Conservation (phyloP, 352 stramenopile genomes). For the Pythium apleroticum region DNA sequence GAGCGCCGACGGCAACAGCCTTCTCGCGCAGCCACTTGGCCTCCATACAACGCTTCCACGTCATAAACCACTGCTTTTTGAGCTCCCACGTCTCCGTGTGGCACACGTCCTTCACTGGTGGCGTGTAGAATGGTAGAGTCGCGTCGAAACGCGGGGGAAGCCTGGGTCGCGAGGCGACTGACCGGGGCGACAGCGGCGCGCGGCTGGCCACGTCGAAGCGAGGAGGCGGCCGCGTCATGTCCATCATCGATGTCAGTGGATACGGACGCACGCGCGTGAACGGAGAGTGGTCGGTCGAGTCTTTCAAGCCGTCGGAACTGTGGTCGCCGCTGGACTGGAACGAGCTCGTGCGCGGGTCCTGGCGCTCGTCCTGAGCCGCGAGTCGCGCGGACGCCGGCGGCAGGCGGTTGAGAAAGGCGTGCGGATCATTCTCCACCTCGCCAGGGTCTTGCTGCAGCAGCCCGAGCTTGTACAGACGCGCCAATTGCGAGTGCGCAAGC, state of each 20-base stretch:
- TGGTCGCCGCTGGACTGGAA: constrained; percentile 22
- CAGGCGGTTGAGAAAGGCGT: constrained; percentile 29
- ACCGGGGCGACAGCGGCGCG: constrained; percentile 12
- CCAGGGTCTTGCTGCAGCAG: constrained; percentile 37
- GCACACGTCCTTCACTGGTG: not conserved
- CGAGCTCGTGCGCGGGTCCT: not conserved
- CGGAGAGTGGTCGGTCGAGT: not conserved
- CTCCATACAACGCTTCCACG: constrained; percentile 16
- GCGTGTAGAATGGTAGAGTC: not conserved
- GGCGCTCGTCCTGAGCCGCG: not conserved
- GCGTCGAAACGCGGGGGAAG: not conserved
- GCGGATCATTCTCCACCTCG: constrained; percentile 29
- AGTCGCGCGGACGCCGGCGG: constrained; percentile 7
- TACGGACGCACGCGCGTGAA: constrained; percentile 7
- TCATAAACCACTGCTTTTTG: constrained; percentile 11
- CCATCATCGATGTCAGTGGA: not conserved
- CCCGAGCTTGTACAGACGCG: constrained; percentile 49
- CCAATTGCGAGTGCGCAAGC: constrained; percentile 47
- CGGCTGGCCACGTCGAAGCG: not conserved
- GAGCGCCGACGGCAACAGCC: not conserved
- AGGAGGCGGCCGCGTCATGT: constrained; percentile 1
- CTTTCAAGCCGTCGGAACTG: constrained; percentile 2
- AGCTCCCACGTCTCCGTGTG: not conserved
- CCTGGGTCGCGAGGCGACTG: not conserved
- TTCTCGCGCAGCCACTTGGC: not conserved